Percentiles rank a stretch among this genome's conserved stretches.
Evolutionary conservation across 2,329 filamentous ascomycete species (phyloP).

Genomic region (Aotearoamyces nothofagi): DNA sequence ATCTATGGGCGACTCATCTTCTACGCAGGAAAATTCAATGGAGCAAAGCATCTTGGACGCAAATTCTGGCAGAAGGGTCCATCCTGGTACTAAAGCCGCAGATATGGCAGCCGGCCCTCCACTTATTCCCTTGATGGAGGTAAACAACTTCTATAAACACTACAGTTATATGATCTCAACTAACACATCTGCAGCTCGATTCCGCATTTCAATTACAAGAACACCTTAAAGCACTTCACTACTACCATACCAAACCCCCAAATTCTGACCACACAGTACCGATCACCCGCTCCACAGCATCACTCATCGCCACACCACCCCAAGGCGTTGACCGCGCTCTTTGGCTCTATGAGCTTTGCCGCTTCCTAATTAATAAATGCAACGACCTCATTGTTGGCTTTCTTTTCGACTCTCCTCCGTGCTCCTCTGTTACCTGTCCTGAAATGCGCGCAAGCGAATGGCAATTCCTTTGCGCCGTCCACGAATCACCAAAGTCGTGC

Average conservation of each 20-base stretch:
- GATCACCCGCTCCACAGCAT: constrained; percentile 61
- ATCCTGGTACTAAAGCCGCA: constrained; percentile 77
- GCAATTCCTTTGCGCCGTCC: constrained; percentile 97
- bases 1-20: constrained; percentile 41
- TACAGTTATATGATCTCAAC: too few relatives aligned
- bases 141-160: constrained; percentile 26
- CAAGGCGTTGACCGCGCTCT: constrained; percentile 70
- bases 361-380: constrained; percentile 87
- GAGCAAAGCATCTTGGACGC: constrained; percentile 52
- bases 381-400: constrained; percentile 88
- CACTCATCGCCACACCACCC: constrained; percentile 64
- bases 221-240: constrained; percentile 84
- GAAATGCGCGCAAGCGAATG: constrained; percentile 98
- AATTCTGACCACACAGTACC: constrained; percentile 45
- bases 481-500: constrained; percentile 91
- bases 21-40: constrained; percentile 38
- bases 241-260: constrained; percentile 55
- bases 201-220: constrained; percentile 96
- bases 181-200: constrained; percentile 52
- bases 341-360: constrained; percentile 96
- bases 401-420: constrained; percentile 79
- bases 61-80: constrained; percentile 70
- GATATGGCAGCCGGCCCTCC: constrained; percentile 92
- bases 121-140: constrained; percentile 70
- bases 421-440: constrained; percentile 76